Conservation (phyloP, 106 monocot genomes). For the Gastrodia elata region DNA sequence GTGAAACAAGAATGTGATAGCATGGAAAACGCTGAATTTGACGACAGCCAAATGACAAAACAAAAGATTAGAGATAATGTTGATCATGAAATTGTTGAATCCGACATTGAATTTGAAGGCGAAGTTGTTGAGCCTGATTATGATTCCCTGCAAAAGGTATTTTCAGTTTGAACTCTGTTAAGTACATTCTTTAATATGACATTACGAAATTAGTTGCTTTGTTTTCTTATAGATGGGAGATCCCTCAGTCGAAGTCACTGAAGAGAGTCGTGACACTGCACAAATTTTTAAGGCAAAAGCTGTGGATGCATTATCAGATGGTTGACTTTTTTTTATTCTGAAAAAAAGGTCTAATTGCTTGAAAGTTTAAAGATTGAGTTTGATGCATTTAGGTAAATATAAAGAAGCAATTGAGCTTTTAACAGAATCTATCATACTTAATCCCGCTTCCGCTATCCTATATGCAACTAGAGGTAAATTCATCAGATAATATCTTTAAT, state of each 20-base stretch:
- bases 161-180: background rate
- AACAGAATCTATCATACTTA: conserved; percentile 59
- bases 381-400: conserved; percentile 34
- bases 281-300: conserved; percentile 65
- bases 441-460: conserved; percentile 72
- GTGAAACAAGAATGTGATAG: conserved; percentile 12
- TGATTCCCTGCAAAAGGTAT: conserved; percentile 80
- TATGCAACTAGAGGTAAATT: conserved; percentile 72
- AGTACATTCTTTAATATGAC: background rate
- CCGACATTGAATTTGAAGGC: conserved; percentile 76
- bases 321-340: conserved; percentile 16
- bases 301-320: conserved; percentile 48
- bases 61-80: conserved; percentile 11
- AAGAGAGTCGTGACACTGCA: conserved; percentile 62
- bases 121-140: conserved; percentile 59
- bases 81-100: conserved; percentile 68
- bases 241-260: conserved; percentile 59
- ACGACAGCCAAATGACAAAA: conserved; percentile 3
- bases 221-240: conserved; percentile 68
- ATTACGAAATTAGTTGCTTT: background rate
- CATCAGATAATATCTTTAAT: background rate
- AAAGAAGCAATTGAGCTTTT: conserved; percentile 59
- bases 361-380: conserved; percentile 1
- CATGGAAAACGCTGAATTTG: conserved; percentile 8
- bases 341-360: background rate